Evolutionary conservation across 495 filamentous ascomycete species (phyloP).

Genomic region (Astrothelium macrocarpum): DNA sequence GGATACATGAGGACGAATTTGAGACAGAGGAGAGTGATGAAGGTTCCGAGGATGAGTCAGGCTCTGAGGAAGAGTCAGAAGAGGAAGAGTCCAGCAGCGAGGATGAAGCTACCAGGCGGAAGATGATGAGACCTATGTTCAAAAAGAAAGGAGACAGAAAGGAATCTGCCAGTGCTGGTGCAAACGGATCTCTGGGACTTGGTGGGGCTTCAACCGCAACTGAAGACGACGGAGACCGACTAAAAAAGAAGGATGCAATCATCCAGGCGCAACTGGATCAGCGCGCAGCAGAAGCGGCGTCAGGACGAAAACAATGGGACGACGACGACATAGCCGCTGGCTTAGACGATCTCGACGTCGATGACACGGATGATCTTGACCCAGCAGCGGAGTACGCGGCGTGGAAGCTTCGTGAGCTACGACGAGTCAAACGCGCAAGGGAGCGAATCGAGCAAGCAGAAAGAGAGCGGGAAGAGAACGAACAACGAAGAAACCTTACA

Average conservation of each 20-base stretch:
- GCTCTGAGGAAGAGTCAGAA: conserved; percentile 13
- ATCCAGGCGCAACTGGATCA: conserved; percentile 83
- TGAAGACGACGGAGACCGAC: conserved; percentile 48
- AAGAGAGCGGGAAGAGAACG: conserved; percentile 79
- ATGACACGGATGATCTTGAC: conserved; percentile 79
- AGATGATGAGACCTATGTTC: conserved; percentile 83
- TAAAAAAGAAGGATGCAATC: conserved; percentile 61
- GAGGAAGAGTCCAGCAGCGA: conserved; percentile 51
- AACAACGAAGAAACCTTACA: conserved; percentile 77
- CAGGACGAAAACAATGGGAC: conserved; percentile 76
- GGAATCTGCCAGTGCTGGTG: conserved; percentile 22
- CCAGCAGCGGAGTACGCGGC: conserved; percentile 82
- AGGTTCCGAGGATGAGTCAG: conserved; percentile 10
- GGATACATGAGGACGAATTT: conserved; percentile 40
- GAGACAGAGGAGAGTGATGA: conserved; percentile 29
- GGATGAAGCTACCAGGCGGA: conserved; percentile 36
- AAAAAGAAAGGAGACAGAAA: conserved; percentile 72
- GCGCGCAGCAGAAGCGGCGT: conserved; percentile 61
- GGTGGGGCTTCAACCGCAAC: conserved; percentile 31
- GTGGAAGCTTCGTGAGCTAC: conserved; percentile 89
- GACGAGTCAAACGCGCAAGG: conserved; percentile 75
- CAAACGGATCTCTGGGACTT: conserved; percentile 23
- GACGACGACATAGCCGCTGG: conserved; percentile 57
- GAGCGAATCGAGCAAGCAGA: conserved; percentile 76
- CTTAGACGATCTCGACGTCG: conserved; percentile 50